Conservation (phyloP, 352 stramenopile genomes). For the Globisporangium polare region DNA sequence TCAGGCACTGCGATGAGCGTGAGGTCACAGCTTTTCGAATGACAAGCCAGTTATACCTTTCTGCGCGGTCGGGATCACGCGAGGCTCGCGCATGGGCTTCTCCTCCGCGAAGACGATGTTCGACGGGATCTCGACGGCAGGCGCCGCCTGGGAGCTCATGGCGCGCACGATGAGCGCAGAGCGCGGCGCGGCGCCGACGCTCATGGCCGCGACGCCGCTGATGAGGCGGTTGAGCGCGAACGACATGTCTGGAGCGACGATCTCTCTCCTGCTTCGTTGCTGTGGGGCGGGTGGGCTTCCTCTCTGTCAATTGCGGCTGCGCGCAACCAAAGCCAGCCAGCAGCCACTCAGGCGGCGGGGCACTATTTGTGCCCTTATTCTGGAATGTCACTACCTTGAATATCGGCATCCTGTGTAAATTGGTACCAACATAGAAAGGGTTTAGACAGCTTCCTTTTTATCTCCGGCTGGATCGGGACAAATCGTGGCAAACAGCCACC, state of each 20-base stretch:
- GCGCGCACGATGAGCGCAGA: constrained; percentile 27
- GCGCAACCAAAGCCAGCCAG: constrained; percentile 5
- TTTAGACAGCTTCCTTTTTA: background rate
- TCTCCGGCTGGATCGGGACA: no score
- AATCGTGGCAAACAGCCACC: background rate
- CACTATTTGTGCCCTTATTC: background rate
- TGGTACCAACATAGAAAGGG: background rate
- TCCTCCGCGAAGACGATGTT: constrained; percentile 76
- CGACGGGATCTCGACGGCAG: constrained; percentile 28
- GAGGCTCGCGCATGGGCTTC: constrained; percentile 61
- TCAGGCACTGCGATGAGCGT: no score
- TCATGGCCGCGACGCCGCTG: constrained; percentile 50
- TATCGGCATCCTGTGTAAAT: background rate
- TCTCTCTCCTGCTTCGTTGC: constrained; percentile 2
- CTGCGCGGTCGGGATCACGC: constrained; percentile 57
- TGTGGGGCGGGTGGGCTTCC: background rate
- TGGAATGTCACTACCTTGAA: background rate
- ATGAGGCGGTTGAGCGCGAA: constrained; percentile 56
- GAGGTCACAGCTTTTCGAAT: background rate
- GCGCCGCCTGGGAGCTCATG: constrained; percentile 29
- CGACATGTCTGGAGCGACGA: constrained; percentile 15
- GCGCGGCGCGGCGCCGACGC: constrained; percentile 35
- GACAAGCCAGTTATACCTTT: constrained; percentile 27
- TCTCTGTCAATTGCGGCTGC: constrained; percentile 5
- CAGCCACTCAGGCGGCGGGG: constrained; percentile 8